Evolutionary conservation across 805 yeast genomes (phyloP), one percentile per base, ranked within the genome.

Genomic region (Suhomyces sp.): DNA sequence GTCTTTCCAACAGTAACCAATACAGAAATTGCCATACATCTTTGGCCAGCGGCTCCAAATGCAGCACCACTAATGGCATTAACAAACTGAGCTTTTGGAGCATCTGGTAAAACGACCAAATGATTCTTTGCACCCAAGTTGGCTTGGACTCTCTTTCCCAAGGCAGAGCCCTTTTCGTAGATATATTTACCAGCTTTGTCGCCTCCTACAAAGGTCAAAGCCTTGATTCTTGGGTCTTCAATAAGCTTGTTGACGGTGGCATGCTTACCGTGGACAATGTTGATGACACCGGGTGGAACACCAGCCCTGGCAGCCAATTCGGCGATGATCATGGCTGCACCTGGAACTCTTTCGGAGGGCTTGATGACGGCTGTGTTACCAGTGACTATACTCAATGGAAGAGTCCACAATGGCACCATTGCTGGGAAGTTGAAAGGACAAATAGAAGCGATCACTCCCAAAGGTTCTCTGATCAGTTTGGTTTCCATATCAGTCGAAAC

Each of bases 351-450:
- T 65, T 83, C 91, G 35, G 84, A 60, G 2, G 74, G 74, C 71
- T 81, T 56, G 68, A 77, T 61, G 51, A 82, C 55, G 54, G 76
- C 72, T 25, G 88, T 78, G 68, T 83, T 83, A 44, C 91, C 91
- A 15, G 88, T 81, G 31, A 74, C 83, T 39, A 80, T 66, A 10
- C 75, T 64, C 44, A 79, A 66, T 6, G 85, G 85, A 37, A 79
- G 62, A 18, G 80, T 70, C 85, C 85, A 79, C 47, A 79, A 66
- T 7, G 83, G 83, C 47, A 84, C 85, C 91, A 83, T 83, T 28
- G 87, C 90, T 17, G 91, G 91, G 76, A 83, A 83, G 65, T 83
- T 83, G 68, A 83, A 83, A 14, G 91, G 91, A 45, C 83, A 77
- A 50, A 83, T 83, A 16, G 88, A 83, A 11, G 82, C 88, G 40